Percentiles rank a stretch among this genome's conserved stretches.
Conservation (phyloP, 2,329 filamentous ascomycete genomes). For the Aspergillus sp. region DNA sequence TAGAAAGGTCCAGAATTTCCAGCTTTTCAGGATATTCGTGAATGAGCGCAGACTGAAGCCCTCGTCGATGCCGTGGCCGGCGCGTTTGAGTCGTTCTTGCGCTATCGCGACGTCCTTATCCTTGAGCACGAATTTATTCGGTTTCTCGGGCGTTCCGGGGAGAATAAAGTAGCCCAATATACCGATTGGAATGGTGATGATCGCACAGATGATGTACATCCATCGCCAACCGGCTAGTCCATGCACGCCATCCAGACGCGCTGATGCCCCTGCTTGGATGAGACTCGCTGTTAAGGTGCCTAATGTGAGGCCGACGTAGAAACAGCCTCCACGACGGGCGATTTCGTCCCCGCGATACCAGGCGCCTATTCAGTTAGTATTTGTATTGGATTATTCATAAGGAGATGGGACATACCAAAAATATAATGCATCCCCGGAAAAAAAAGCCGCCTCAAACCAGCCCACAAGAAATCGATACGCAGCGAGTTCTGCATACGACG, state of each 20-base stretch:
- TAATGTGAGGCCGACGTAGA: slow-evolving; percentile 49
- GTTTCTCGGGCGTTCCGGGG: slow-evolving; percentile 48
- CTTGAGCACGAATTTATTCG: slow-evolving; percentile 45
- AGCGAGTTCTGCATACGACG: slow-evolving; percentile 46
- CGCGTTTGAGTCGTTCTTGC: slow-evolving; percentile 40
- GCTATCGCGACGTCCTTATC: slow-evolving; percentile 46
- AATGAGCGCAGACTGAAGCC: slow-evolving; percentile 23
- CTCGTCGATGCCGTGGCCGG: slow-evolving; percentile 35
- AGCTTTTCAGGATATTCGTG: slow-evolving; percentile 34
- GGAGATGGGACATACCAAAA: slow-evolving; percentile 18
- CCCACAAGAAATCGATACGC: slow-evolving; percentile 53
- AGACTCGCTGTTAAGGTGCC: slow-evolving; percentile 51
- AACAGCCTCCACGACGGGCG: slow-evolving; percentile 46
- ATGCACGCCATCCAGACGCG: slow-evolving; percentile 39
- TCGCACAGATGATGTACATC: slow-evolving; percentile 52
- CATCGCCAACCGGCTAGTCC: slow-evolving; percentile 51
- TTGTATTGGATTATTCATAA: too few species aligned
- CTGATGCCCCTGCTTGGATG: slow-evolving; percentile 42
- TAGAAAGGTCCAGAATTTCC: slow-evolving; percentile 49
- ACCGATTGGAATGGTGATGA: slow-evolving; percentile 54
- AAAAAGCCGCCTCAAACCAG: slow-evolving; percentile 46
- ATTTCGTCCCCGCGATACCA: slow-evolving; percentile 50
- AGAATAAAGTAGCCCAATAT: slow-evolving; percentile 49
- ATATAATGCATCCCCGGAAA: slow-evolving; percentile 35
- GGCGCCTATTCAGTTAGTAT: slow-evolving; percentile 19